Evolutionary conservation across 2,329 filamentous ascomycete species (phyloP).

Genomic region (Botrytis hyacinthi): DNA sequence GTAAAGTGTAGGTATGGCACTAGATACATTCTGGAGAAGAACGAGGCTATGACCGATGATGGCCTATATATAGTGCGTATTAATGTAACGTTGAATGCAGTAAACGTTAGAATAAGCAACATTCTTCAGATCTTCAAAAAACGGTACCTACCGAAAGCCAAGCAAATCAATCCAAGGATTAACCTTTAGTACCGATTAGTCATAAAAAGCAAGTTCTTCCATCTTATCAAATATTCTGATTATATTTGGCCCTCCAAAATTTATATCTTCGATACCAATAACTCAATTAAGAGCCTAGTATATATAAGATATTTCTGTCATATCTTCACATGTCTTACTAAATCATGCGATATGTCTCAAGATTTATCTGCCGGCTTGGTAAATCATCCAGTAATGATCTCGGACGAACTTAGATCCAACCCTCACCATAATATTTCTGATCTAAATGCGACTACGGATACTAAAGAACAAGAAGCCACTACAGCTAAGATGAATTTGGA

Average conservation of each 20-base stretch:
- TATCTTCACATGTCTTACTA: not conserved
- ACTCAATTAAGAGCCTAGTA: not conserved
- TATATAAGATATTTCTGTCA: conserved; percentile 4
- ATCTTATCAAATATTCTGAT: not conserved
- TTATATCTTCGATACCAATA: not conserved
- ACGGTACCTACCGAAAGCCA: conserved; percentile 1
- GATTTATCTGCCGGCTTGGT: conserved; percentile 25
- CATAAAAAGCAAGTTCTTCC: conserved; percentile 2
- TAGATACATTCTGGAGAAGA: not conserved
- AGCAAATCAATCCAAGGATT: not conserved
- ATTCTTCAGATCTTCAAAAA: not conserved
- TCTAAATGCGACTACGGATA: not conserved
- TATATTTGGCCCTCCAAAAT: not conserved
- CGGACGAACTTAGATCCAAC: conserved; percentile 24
- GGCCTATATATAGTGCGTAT: not conserved
- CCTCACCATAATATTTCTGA: conserved; percentile 1
- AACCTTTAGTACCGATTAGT: not conserved
- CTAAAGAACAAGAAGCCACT: conserved; percentile 1
- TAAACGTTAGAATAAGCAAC: conserved; percentile 2
- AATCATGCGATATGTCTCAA: conserved; percentile 31
- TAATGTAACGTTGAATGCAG: not conserved
- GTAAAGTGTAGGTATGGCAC: not conserved
- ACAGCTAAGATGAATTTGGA: conserved; percentile 23
- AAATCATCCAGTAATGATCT: conserved; percentile 22
- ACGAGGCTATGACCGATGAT: not conserved